phyloP scores from a whole-genome alignment of 192 early-diverging fungal species.

The Anaeromyces robustus region DNA sequence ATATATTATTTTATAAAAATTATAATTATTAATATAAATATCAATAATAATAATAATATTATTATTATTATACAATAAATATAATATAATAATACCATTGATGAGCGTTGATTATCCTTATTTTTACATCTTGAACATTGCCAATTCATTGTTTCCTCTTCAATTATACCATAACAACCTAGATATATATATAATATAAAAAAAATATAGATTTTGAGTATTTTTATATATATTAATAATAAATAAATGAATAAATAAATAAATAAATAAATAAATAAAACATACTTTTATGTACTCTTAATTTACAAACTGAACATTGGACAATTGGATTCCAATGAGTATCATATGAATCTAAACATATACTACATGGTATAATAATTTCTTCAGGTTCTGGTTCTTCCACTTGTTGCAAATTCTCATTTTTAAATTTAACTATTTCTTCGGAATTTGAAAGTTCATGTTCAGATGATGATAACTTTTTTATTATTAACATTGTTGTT shows the following conservation, averaged over 20 bases:
- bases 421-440: not conserved
- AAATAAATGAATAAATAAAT: no score
- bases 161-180: not conserved
- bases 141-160: not conserved
- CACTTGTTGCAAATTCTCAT: not conserved
- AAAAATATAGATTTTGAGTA: no score
- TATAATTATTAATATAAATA: no score
- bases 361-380: not conserved
- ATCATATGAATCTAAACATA: not conserved
- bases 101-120: not conserved
- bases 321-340: not conserved
- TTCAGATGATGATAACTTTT: not conserved
- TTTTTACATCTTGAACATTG: not conserved
- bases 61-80: no score
- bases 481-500: no score
- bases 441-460: not conserved
- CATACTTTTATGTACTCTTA: not conserved
- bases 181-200: no score
- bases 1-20: no score
- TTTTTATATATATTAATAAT: no score
- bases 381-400: not conserved
- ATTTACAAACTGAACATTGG: not conserved
- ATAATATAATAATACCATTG: not conserved
- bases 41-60: slow-evolving; percentile 6
- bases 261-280: no score